A percentile compares a stretch with the other conserved stretches of the same genome.
Evolutionary conservation across 352 stramenopile genomes (phyloP).

Genomic region (Thraustochytrium sp.): DNA sequence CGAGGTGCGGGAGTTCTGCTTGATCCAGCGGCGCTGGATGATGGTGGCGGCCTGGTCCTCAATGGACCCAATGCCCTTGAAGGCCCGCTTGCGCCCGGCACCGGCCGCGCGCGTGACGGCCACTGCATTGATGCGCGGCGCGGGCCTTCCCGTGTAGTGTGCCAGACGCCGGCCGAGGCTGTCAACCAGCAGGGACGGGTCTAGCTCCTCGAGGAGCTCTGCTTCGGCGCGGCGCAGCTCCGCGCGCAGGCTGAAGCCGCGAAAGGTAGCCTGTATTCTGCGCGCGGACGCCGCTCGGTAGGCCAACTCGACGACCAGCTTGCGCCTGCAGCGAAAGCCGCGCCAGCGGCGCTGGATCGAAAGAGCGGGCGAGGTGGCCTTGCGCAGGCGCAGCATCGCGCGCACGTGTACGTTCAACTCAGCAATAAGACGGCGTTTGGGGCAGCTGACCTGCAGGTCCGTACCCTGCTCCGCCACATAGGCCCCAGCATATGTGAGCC

Average conservation of each 20-base stretch:
- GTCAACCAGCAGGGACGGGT: neutral
- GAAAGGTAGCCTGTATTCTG: neutral
- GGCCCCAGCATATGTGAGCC: neutral
- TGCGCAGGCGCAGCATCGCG: neutral
- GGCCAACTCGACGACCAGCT: neutral
- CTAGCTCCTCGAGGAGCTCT: neutral
- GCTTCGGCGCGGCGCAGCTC: neutral
- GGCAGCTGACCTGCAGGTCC: neutral
- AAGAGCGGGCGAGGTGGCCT: neutral
- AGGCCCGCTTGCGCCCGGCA: neutral
- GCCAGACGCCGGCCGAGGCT: neutral
- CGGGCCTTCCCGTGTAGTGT: neutral
- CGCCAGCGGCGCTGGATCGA: neutral
- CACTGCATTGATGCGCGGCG: neutral
- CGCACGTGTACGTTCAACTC: neutral
- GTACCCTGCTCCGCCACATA: neutral
- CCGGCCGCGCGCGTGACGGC: neutral
- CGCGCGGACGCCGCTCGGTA: neutral
- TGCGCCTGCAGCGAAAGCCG: neutral
- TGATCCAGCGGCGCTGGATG: constrained; percentile 24
- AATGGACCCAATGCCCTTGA: neutral
- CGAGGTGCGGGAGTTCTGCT: neutral
- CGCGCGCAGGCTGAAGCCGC: neutral
- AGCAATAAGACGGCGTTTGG: neutral
- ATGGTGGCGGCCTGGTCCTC: neutral